phyloP scores from a whole-genome alignment of 192 early-diverging fungal genomes.

The Coemansia sp. region DNA sequence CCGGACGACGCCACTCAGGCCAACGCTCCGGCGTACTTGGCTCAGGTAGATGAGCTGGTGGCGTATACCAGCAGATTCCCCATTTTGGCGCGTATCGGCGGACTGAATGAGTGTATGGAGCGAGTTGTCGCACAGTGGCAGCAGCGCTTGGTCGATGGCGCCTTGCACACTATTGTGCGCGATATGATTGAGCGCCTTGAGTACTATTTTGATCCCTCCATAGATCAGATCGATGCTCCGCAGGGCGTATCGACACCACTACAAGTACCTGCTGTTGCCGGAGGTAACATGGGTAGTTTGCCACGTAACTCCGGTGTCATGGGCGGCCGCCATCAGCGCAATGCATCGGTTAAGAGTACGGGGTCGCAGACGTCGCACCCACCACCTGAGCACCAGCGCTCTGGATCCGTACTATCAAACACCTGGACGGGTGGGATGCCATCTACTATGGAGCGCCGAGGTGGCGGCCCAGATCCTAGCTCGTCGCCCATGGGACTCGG shows the following conservation, averaged over 20 bases:
- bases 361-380: constrained; percentile 34
- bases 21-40: constrained; percentile 19
- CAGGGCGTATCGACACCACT: background rate
- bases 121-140: constrained; percentile 43
- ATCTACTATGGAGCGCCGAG: background rate
- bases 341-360: constrained; percentile 28
- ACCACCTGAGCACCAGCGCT: constrained; percentile 21
- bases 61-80: constrained; percentile 20
- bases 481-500: constrained; percentile 9
- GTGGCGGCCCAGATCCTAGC: background rate
- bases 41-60: constrained; percentile 42
- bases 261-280: background rate
- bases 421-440: constrained; percentile 21
- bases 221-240: constrained; percentile 14
- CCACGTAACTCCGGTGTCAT: constrained; percentile 25
- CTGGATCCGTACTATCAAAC: constrained; percentile 29
- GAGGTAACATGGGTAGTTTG: background rate
- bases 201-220: constrained; percentile 49
- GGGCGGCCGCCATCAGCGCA: constrained; percentile 37
- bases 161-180: constrained; percentile 34
- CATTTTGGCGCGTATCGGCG: constrained; percentile 47
- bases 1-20: constrained; percentile 30
- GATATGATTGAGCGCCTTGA: constrained; percentile 52
- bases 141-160: constrained; percentile 33
- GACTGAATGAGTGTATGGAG: constrained; percentile 31